A percentile compares a stretch with the other conserved stretches of the same genome.
Conservation (phyloP, 441 rosid genomes). For the Breynia disticha region DNA sequence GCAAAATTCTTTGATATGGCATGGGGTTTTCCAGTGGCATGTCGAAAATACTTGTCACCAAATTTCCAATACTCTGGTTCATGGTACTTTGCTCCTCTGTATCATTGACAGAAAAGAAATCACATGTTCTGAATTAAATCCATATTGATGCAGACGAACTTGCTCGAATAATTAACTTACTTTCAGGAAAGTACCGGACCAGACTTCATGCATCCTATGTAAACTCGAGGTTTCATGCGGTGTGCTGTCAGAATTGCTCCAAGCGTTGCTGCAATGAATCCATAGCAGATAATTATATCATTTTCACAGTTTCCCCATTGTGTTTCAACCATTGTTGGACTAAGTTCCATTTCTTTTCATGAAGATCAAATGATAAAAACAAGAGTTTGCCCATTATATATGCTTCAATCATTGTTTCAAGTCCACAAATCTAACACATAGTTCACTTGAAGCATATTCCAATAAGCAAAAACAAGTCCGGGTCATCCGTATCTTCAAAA, state of each 20-base stretch:
- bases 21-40: slow-evolving; percentile 89
- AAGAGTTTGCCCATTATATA: no score
- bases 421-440: no score
- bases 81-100: slow-evolving; percentile 94
- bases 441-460: background rate
- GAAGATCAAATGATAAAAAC: no score
- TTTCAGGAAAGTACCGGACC: slow-evolving; percentile 92
- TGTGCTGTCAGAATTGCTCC: slow-evolving; percentile 85
- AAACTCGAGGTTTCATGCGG: slow-evolving; percentile 60
- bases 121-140: no score
- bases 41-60: slow-evolving; percentile 94
- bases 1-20: slow-evolving; percentile 93
- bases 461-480: slow-evolving; percentile 2
- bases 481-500: background rate
- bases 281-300: background rate
- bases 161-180: slow-evolving; percentile 35
- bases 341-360: no score
- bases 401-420: no score
- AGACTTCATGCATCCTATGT: slow-evolving; percentile 97
- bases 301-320: no score
- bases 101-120: no score
- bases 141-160: no score
- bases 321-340: no score
- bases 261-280: slow-evolving; percentile 62
- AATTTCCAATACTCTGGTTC: slow-evolving; percentile 97